phyloP scores from a whole-genome alignment of 2,329 filamentous ascomycete genomes.

The Aureobasidium melanogenum region DNA sequence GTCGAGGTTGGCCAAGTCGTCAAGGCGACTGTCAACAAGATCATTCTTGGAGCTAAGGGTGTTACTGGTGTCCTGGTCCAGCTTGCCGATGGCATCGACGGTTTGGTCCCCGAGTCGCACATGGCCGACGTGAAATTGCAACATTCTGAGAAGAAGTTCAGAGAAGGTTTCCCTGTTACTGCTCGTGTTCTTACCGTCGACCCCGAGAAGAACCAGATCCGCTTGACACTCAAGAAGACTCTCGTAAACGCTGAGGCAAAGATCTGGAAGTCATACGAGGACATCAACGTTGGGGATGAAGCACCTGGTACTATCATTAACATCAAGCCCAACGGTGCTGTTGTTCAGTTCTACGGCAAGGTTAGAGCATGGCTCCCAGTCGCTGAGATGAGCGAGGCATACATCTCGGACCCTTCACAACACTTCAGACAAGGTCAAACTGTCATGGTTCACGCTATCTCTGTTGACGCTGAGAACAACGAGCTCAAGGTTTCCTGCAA shows the following conservation, averaged over 20 bases:
- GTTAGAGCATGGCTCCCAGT: slow-evolving; percentile 83
- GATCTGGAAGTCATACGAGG: slow-evolving; percentile 70
- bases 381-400: slow-evolving; percentile 96
- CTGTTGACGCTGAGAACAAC: slow-evolving; percentile 60
- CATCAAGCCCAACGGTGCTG: slow-evolving; percentile 66
- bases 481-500: slow-evolving; percentile 88
- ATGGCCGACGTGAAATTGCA: slow-evolving; percentile 80
- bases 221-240: slow-evolving; percentile 88
- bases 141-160: slow-evolving; percentile 93
- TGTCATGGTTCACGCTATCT: slow-evolving; percentile 79
- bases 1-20: slow-evolving; percentile 72
- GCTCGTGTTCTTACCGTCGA: slow-evolving; percentile 78
- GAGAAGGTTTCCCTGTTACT: slow-evolving; percentile 75
- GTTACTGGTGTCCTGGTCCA: slow-evolving; percentile 74
- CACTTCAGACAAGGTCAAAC: slow-evolving; percentile 90
- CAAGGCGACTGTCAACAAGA: slow-evolving; percentile 73
- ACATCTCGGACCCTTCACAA: slow-evolving; percentile 77
- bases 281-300: slow-evolving; percentile 64
- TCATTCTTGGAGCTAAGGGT: slow-evolving; percentile 70
- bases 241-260: slow-evolving; percentile 79
- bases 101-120: slow-evolving; percentile 81
- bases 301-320: slow-evolving; percentile 82
- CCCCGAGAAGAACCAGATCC: slow-evolving; percentile 64
- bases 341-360: slow-evolving; percentile 83
- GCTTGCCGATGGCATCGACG: slow-evolving; percentile 76